Base-by-base conservation (phyloP, 2,329 filamentous ascomycete genomes). In the Hymenoscyphus scutula region DNA sequence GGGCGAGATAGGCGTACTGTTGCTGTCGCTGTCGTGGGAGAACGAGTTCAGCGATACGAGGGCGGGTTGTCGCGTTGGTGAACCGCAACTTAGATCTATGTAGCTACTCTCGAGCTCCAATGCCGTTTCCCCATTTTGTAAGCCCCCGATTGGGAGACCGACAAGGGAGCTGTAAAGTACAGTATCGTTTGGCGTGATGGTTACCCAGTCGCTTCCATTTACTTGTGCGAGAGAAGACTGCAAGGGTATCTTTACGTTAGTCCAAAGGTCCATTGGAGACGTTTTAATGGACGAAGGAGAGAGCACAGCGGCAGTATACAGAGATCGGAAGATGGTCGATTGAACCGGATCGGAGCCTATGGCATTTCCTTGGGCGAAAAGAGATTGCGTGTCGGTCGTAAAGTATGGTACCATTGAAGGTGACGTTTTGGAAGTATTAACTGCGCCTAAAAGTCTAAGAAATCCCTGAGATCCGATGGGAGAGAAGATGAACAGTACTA, bases 401-500 rank as follows among this genome's bases (percentile, higher is more conserved):
- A 63, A 63, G 25, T 63, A 61, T 13, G 58, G 41, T n/a, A 58
- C 37, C n/a, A 15, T 53, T 15, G 55, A 29, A 2, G 55, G 30
- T 8, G 45, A 48, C 4, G 55, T 38, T 54, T 45, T 57, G 11
- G 45, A 58, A 13, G 13, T 41, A 11, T 17, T 17, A 11, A 15
- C 29, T 41, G 48, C 58, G 17, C 13, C 57, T 15, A 63, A 17
- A 17, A 63, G 45, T 30, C 62, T 56, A 15, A 63, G 59, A 23
- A 27, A 53, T 29, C 54, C 60, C 32, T 65, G 64, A 53, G 62
- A 65, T 32, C 67, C 67, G 34, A 68, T 41, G 1, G 65, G 65
- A 6, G 65, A 68, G 11, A 68, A 53, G 5, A 59, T 29, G 63
- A 65, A 68, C 5, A 65, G 7, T 8, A 23, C n/a, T 4, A 68